Conservation (phyloP, 108 stramenopile species). For the Nitzschia palea region DNA sequence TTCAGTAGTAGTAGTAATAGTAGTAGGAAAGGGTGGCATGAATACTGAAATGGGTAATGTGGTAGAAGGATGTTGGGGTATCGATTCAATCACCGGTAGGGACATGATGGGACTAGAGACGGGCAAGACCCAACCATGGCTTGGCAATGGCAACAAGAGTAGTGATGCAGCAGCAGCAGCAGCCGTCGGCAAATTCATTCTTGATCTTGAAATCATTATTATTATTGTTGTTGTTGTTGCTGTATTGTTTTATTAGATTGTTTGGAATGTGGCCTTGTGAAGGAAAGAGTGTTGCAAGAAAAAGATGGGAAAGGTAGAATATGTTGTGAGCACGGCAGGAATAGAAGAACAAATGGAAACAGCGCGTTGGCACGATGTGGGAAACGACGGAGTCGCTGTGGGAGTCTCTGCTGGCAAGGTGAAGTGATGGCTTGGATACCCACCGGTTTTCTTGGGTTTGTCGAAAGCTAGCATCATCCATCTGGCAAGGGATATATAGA, state of each 20-base stretch:
- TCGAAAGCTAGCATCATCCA: too few relatives aligned
- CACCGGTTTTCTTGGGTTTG: too few relatives aligned
- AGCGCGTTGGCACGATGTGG: not conserved
- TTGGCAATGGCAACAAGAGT: not conserved
- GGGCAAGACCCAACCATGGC: not conserved
- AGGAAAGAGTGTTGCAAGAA: not conserved
- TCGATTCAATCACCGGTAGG: not conserved
- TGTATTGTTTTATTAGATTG: too few relatives aligned
- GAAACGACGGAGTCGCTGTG: not conserved
- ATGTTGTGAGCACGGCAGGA: not conserved
- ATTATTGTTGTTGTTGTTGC: too few relatives aligned
- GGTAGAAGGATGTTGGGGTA: not conserved
- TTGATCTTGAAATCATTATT: too few relatives aligned
- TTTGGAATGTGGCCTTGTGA: not conserved
- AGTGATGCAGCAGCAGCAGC: not conserved
- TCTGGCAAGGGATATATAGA: too few relatives aligned
- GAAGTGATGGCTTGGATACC: not conserved
- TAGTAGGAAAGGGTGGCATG: not conserved
- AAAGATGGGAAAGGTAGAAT: not conserved
- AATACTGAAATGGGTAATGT: not conserved
- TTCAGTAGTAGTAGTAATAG: not conserved
- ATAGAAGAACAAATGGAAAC: not conserved
- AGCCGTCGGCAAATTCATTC: not conserved
- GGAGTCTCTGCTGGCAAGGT: not conserved
- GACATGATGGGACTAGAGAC: slow-evolving; percentile 5